Base-by-base conservation (phyloP, 768 basidiomycete species). In the Cantharellus cinnabarinus region DNA sequence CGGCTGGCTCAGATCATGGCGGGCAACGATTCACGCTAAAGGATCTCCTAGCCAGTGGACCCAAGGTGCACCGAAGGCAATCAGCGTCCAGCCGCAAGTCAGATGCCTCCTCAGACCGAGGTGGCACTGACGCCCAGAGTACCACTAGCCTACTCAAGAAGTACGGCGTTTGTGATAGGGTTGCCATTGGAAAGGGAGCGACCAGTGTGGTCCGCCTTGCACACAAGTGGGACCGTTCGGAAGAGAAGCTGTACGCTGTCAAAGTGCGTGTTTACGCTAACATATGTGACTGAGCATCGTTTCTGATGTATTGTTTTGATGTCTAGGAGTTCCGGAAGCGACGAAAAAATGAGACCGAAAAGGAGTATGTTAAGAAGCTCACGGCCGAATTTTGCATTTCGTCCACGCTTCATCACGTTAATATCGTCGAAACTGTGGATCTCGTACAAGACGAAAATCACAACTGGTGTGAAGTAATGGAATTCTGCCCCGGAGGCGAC, bases 401-500 rank as follows among this genome's bases (percentile, higher is more conserved):
- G 60, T 86, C 85, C 34, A 86, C 87, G 50, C 75, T 99, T 67
- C 89, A 93, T 71, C 95, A 99, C 66, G 73, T 81, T 61, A 98
- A 99, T 66, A 89, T 98, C 70, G 98, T 98, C 69, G 82, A 95
- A 70, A 99, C 94, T 3, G 94, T 99, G 60, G 94, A 99, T 70
- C 82, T 99, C 61, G 86, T 99, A n/a, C 95, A 99, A 66, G 95
- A 99, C 70, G 94, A 99, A 71, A 79, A 74, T 62, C 83, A 89
- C 62, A 83, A 90, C 67, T 99, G 94, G 94, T 99, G 94, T 68
- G 95, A 98, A 70, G 94, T 99, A 52, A 98, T 99, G 94, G 95
- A 98, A 70, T 99, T 90, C 68, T 99, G 94, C 67, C 91, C 91
- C 2, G 95, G 95, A 50, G 94, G 94, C 2, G 94, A 99, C 72